Evolutionary conservation across 768 basidiomycete species (phyloP).

Genomic region (Amanita polypyramis): DNA sequence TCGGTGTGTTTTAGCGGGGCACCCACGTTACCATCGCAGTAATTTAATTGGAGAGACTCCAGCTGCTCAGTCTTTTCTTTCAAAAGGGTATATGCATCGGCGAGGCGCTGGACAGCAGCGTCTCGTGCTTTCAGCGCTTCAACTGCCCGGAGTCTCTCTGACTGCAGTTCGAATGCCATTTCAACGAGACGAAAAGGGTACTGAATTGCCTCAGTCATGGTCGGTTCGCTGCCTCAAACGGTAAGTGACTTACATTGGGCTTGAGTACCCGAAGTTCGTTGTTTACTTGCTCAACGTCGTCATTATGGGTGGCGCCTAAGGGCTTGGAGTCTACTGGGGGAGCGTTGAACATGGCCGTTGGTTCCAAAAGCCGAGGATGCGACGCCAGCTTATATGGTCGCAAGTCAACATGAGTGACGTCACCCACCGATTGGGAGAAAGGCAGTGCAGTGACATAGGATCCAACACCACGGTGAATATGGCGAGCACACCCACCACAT

Average conservation of each 20-base stretch:
- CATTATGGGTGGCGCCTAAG: neutral
- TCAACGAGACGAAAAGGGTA: constrained; percentile 39
- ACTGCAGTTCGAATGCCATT: constrained; percentile 43
- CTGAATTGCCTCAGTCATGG: constrained; percentile 14
- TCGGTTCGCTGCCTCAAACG: too few relatives aligned
- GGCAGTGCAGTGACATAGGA: neutral
- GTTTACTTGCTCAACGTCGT: neutral
- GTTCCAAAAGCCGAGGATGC: too few relatives aligned
- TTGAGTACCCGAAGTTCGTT: neutral
- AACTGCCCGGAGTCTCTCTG: constrained; percentile 38
- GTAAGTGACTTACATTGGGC: neutral
- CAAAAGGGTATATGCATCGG: constrained; percentile 48
- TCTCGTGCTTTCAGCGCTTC: constrained; percentile 60
- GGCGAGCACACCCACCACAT: neutral
- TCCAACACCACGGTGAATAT: neutral
- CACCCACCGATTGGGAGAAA: neutral
- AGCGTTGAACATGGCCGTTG: neutral
- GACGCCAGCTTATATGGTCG: neutral
- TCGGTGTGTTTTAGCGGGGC: constrained; percentile 16
- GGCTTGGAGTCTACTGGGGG: neutral
- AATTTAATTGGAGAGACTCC: constrained; percentile 29
- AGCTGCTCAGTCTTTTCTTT: constrained; percentile 49
- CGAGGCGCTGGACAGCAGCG: constrained; percentile 43
- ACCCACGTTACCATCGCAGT: constrained; percentile 19
- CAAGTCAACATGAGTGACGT: neutral